Percentiles rank a stretch among this genome's conserved stretches.
Evolutionary conservation across 345 rosid genomes (phyloP).

Genomic region (Salix suchowensis): DNA sequence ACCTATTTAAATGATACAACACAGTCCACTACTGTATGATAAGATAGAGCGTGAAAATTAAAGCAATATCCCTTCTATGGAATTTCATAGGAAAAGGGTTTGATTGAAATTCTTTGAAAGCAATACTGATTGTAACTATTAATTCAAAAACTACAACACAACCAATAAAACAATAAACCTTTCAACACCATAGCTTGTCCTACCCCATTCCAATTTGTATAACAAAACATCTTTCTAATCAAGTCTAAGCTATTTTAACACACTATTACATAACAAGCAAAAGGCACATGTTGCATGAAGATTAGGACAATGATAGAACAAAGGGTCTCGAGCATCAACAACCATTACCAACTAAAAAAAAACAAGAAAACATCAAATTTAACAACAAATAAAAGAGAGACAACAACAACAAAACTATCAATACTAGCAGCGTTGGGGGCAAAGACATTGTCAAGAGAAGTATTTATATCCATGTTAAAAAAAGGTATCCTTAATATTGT

Average conservation of each 20-base stretch:
- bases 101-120: too few species aligned
- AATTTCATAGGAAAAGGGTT: too few species aligned
- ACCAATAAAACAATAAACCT: neutral
- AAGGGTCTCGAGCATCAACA: conserved; percentile 90
- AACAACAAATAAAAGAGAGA: too few species aligned
- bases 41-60: too few species aligned
- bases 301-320: conserved; percentile 88
- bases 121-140: too few species aligned
- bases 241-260: neutral
- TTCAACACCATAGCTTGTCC: neutral
- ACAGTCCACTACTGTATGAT: neutral
- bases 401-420: too few species aligned
- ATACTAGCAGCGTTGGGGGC: too few species aligned
- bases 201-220: neutral
- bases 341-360: conserved; percentile 25
- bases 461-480: too few species aligned
- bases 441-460: too few species aligned
- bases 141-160: neutral
- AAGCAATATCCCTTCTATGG: too few species aligned
- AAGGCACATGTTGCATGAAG: conserved; percentile 60
- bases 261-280: neutral
- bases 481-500: too few species aligned
- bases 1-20: neutral
- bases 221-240: neutral
- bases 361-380: too few species aligned